Percentiles rank a stretch among this genome's conserved stretches.
Conservation (phyloP, 371 early-diverging fungal species). For the Hamiltosporidium tvaerminnensis region DNA sequence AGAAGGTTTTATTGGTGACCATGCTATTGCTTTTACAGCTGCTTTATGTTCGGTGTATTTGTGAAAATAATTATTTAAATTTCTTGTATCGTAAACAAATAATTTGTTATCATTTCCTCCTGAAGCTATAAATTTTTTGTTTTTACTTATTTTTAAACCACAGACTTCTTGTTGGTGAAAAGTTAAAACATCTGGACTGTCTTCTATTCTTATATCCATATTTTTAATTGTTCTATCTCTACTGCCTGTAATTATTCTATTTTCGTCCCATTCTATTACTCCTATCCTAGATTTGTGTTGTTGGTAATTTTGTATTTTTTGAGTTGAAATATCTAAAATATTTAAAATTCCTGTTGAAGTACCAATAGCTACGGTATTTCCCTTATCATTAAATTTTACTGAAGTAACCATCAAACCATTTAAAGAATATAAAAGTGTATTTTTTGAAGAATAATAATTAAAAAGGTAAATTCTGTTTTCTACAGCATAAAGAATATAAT, state of each 20-base stretch:
- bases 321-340: slow-evolving; percentile 21
- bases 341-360: slow-evolving; percentile 27
- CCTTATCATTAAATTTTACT: slow-evolving; percentile 3
- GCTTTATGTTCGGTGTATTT: slow-evolving; percentile 43
- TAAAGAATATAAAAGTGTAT: slow-evolving; percentile 16
- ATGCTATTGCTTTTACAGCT: slow-evolving; percentile 51
- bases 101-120: slow-evolving; percentile 54
- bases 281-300: slow-evolving; percentile 48
- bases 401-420: slow-evolving; percentile 28
- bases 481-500: slow-evolving; percentile 40
- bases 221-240: slow-evolving; percentile 47
- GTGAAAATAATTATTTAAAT: slow-evolving; percentile 6
- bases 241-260: slow-evolving; percentile 42
- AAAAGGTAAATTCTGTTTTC: slow-evolving; percentile 38
- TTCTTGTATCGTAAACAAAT: slow-evolving; percentile 43
- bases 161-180: slow-evolving; percentile 52
- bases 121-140: slow-evolving; percentile 32
- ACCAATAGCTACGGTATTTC: background rate
- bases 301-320: slow-evolving; percentile 12
- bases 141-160: slow-evolving; percentile 39
- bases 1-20: slow-evolving; percentile 30
- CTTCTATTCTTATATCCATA: slow-evolving; percentile 41
- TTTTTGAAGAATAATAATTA: slow-evolving; percentile 40
- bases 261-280: slow-evolving; percentile 35
- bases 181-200: background rate